Evolutionary conservation across 495 filamentous ascomycete species (phyloP), one percentile per base, ranked within the genome.

Genomic region (Xeromyces bisporus): DNA sequence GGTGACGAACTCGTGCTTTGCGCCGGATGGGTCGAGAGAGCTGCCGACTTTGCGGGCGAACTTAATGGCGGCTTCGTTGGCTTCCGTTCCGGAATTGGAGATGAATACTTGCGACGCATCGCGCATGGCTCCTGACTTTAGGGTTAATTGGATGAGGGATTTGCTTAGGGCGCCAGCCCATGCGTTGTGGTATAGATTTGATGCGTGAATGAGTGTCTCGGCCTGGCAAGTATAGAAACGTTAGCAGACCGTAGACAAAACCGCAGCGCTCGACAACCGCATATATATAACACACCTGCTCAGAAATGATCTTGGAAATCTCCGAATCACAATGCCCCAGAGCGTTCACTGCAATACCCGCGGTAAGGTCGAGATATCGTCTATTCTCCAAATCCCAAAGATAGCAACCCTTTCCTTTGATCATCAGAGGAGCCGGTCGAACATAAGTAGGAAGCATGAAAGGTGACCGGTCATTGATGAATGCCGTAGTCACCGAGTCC

Each of bases 51-150:
- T 97, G 26, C 91, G 74, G 8, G 83, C 73, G 49, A 97, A 96
- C 52, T 97, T 97, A 45, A 97, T 80, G 4, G 87, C 89, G 1
- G 89, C 89, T 57, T 97, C 89, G 52, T 97, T 97, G 45, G 89
- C 89, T 56, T 96, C 89, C 18, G 71, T 75, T 21, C 89, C 89
- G 9, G 81, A 89, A 58, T 96, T 97, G 60, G 80, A 93, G 41
- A 97, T 66, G 56, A 97, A 97, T 0, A 77, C 83, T 37, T 77
- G 67, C n/a, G 69, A 56, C 3, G 79, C 86, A 44, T 73, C 67
- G 40, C 77, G 69, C 77, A 96, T 92, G 25, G 62, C 76, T 31
- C 82, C 84, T 0, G 76, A 71, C 32, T 69, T 67, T 28, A 60
- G 45, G 1, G 89, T 97, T 37, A 72, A 68, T 23, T 77, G 57